Evolutionary conservation across 352 stramenopile genomes (phyloP), one percentile per base, ranked within the genome.

Genomic region (Pythium grandisporangium): DNA sequence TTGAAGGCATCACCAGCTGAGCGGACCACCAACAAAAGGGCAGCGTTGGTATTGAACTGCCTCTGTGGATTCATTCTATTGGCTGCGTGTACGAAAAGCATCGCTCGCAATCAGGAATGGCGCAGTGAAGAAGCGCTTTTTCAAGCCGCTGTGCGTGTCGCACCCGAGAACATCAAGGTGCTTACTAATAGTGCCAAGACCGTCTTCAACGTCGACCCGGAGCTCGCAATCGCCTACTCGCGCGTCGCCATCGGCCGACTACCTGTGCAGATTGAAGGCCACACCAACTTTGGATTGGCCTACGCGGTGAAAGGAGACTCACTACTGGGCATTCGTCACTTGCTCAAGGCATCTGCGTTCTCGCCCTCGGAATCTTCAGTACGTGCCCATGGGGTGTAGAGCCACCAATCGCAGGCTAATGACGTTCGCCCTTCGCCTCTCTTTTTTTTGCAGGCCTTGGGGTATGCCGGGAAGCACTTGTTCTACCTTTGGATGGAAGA

Each of bases 81-180:
- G 13, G 43, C 43, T 2, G 63, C 57, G 5, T 71, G 50, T 25
- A 66, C 59, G 14, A 70, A 73, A 20, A 82, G 63, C 22, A 46
- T 63, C 1, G 12, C 58, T 2, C 64, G 74, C 44, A 93, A 93
- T 30, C 45, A 49, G 1, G 79, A 93, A 22, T 93, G 79, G 79
- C 30, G 41, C 17, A 62, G 30, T 33, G 79, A 93, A 42, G 33
- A 67, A 14, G 55, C 39, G 11, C 57, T 93, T 6, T 93, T 86
- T 47, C 54, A 62, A 14, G 58, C 60, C 1, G 75, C 74, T 4
- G 37, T 88, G 5, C 35, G 58, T 0, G 60, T 86, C 10, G 60
- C 63, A 0, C 79, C 79, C 6, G 69, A 63, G 5, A 93, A 88
- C 37, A 59, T 81, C 48, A 93, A 93, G 55, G 75, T 82, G 25